Percentiles rank a stretch among this genome's conserved stretches.
These are phyloP conservation scores for Boechera stricta DNA, from an alignment of 345 rosid species.

Conservation along the genomic window DNA sequence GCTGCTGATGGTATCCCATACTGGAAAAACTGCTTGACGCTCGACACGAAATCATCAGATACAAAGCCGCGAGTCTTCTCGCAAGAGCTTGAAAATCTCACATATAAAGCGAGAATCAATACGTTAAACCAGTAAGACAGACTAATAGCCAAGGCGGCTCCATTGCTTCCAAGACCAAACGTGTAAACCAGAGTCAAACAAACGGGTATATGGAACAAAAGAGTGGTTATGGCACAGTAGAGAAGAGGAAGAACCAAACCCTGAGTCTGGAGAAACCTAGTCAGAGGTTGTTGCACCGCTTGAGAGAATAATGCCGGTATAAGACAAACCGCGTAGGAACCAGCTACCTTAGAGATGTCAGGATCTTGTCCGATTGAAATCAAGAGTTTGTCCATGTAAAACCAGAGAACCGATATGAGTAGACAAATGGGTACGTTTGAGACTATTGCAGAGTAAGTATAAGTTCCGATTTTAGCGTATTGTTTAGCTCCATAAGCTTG, in stretches of 20 bases:
- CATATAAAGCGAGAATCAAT: constrained; percentile 43
- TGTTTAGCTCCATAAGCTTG: constrained; percentile 46
- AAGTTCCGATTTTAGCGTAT: constrained; percentile 35
- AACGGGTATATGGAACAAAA: constrained; percentile 35
- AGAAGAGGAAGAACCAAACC: constrained; percentile 39
- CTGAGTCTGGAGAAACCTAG: constrained; percentile 41
- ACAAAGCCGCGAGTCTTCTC: constrained; percentile 43
- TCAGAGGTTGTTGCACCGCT: constrained; percentile 38
- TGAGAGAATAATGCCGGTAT: constrained; percentile 36
- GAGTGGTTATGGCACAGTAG: constrained; percentile 22
- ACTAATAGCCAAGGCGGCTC: constrained; percentile 55
- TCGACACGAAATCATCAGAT: constrained; percentile 33
- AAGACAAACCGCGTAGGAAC: constrained; percentile 30
- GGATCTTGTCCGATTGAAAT: constrained; percentile 39
- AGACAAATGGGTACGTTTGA: constrained; percentile 32
- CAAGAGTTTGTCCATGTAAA: constrained; percentile 31
- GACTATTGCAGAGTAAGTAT: constrained; percentile 32
- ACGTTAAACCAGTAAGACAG: constrained; percentile 56
- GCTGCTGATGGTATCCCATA: constrained; percentile 57
- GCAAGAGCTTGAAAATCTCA: constrained; percentile 49
- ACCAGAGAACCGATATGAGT: constrained; percentile 38
- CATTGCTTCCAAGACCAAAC: constrained; percentile 43
- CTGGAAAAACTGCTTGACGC: constrained; percentile 46
- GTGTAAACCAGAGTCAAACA: constrained; percentile 29
- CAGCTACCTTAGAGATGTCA: constrained; percentile 36